Evolutionary conservation across 2,329 filamentous ascomycete genomes (phyloP).

Genomic region (Neonectria punicea): DNA sequence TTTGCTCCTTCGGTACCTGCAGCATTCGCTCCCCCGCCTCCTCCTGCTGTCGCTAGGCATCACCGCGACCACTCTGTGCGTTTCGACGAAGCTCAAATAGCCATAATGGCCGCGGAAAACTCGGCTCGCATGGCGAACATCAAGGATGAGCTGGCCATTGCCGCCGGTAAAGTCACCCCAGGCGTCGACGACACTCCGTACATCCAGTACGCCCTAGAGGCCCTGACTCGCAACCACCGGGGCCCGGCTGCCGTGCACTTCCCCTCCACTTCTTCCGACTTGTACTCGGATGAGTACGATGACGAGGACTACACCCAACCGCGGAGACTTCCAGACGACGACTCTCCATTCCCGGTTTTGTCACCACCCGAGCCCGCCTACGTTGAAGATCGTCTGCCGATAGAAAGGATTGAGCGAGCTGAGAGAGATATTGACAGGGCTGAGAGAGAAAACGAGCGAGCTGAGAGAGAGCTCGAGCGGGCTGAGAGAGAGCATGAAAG

Average conservation of each 20-base stretch:
- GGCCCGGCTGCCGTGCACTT: conserved; percentile 64
- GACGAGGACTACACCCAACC: conserved; percentile 43
- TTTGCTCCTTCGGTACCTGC: conserved; percentile 47
- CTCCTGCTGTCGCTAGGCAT: background rate
- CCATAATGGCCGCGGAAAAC: conserved; percentile 51
- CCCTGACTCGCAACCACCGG: conserved; percentile 80
- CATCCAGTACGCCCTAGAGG: conserved; percentile 89
- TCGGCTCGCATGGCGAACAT: conserved; percentile 52
- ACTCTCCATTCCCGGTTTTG: conserved; percentile 32
- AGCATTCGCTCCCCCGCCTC: conserved; percentile 25
- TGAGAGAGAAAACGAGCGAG: background rate
- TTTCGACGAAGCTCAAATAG: conserved; percentile 53
- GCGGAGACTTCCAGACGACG: conserved; percentile 33
- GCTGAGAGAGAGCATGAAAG: background rate
- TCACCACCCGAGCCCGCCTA: conserved; percentile 42
- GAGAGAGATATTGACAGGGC: conserved; percentile 9
- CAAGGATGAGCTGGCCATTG: conserved; percentile 63
- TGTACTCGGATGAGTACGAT: conserved; percentile 36
- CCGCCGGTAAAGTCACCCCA: conserved; percentile 71
- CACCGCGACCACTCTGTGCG: conserved; percentile 39
- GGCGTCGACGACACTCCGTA: conserved; percentile 87
- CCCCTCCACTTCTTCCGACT: conserved; percentile 52
- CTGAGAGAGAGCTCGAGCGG: background rate
- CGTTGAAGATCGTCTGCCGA: conserved; percentile 41
- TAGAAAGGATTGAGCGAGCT: conserved; percentile 19